These are phyloP conservation scores for Penicillium arizonense DNA, from an alignment of 495 filamentous ascomycete species.

Conservation along the genomic window DNA sequence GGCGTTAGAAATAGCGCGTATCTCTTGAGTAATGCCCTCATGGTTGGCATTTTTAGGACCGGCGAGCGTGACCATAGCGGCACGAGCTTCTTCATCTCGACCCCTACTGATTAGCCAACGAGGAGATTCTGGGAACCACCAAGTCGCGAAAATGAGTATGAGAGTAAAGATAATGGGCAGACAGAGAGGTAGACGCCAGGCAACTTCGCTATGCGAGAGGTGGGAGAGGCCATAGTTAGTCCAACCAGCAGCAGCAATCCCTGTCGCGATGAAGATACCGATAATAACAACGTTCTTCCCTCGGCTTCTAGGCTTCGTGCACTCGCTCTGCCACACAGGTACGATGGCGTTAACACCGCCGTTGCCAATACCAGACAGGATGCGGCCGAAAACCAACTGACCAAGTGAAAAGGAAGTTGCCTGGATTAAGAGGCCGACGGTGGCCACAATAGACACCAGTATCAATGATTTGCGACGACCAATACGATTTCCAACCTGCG, in stretches of 20 bases:
- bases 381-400: no score
- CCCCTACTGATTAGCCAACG: not conserved
- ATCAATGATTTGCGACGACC: no score
- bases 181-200: slow-evolving; percentile 45
- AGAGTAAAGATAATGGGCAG: slow-evolving; percentile 7
- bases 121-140: not conserved
- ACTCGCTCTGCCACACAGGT: no score
- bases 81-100: not conserved
- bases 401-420: no score
- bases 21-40: slow-evolving; percentile 30
- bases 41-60: slow-evolving; percentile 18
- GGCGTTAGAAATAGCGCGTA: slow-evolving; percentile 11
- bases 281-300: not conserved
- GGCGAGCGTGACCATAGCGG: no score
- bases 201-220: slow-evolving; percentile 26
- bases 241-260: slow-evolving; percentile 17
- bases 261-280: not conserved
- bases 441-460: no score
- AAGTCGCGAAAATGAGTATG: not conserved
- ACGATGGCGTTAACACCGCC: no score
- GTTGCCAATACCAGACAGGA: no score
- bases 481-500: no score
- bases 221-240: slow-evolving; percentile 40
- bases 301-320: no score
- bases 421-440: no score